A percentile compares a stretch with the other conserved stretches of the same genome.
These are phyloP conservation scores for Coemansia sp. DNA, from an alignment of 192 early-diverging fungal species.

Conservation along the genomic window DNA sequence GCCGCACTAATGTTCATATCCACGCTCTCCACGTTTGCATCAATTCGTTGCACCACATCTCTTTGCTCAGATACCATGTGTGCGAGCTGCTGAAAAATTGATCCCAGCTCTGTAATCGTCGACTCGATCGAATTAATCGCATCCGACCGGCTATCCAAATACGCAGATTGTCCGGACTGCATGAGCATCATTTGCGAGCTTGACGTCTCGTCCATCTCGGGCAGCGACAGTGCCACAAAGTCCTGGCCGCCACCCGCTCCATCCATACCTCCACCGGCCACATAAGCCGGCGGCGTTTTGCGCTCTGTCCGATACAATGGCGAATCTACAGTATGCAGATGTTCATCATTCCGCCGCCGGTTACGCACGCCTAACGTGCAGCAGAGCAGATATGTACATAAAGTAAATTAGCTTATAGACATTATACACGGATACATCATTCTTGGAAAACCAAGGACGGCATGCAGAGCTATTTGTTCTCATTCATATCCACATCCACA, in stretches of 20 bases:
- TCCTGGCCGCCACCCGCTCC: conserved; percentile 19
- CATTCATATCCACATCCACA: too few species aligned
- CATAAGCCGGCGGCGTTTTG: conserved; percentile 12
- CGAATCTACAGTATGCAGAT: conserved; percentile 44
- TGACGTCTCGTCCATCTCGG: conserved; percentile 55
- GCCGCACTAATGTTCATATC: conserved; percentile 90
- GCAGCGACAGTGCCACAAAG: conserved; percentile 53
- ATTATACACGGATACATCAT: background rate
- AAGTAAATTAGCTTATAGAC: background rate
- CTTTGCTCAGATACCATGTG: conserved; percentile 82
- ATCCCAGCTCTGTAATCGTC: conserved; percentile 93
- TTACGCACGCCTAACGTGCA: conserved; percentile 41
- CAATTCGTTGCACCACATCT: conserved; percentile 87
- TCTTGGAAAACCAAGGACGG: too few species aligned
- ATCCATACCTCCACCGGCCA: conserved; percentile 8
- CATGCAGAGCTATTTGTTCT: too few species aligned
- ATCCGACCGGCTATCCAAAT: conserved; percentile 83
- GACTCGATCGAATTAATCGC: conserved; percentile 96
- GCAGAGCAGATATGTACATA: background rate
- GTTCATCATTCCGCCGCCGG: conserved; percentile 26
- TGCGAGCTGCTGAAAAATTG: conserved; percentile 84
- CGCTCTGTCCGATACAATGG: conserved; percentile 57
- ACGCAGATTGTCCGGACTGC: conserved; percentile 64
- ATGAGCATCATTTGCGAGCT: conserved; percentile 67
- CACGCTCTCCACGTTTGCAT: conserved; percentile 89